phyloP scores from a whole-genome alignment of 2,329 filamentous ascomycete genomes.

The Fusarium liriodendri region DNA sequence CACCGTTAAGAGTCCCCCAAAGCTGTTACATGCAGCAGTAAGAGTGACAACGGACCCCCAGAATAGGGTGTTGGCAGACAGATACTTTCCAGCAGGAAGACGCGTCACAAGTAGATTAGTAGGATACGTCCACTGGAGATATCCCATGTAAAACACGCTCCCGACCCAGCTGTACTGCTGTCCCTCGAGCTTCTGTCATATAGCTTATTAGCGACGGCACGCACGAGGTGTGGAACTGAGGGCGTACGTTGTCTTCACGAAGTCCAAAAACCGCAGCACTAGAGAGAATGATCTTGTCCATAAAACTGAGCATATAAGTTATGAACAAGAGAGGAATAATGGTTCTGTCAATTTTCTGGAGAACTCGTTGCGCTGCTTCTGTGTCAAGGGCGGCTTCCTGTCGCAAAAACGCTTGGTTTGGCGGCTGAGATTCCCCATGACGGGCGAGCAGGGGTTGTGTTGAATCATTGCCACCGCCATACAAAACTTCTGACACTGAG shows the following conservation, averaged over 20 bases:
- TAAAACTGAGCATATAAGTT: constrained; percentile 70
- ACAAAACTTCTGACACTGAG: too few relatives aligned
- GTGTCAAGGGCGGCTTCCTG: not conserved
- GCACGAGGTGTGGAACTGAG: not conserved
- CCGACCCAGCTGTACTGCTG: constrained; percentile 74
- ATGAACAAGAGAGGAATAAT: constrained; percentile 68
- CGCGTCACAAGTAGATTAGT: constrained; percentile 60
- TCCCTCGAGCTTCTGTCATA: constrained; percentile 42
- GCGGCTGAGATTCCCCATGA: not conserved
- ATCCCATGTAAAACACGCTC: constrained; percentile 56
- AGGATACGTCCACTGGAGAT: constrained; percentile 62
- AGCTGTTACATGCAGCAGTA: constrained; percentile 60
- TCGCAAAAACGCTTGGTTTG: not conserved
- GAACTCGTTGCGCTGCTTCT: constrained; percentile 42
- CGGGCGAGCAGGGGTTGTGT: constrained; percentile 17
- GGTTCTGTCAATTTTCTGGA: constrained; percentile 66
- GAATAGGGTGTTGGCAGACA: constrained; percentile 59
- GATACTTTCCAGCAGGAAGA: constrained; percentile 60
- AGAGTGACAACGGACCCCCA: constrained; percentile 61
- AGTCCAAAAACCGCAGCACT: constrained; percentile 68
- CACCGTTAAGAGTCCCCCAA: constrained; percentile 60
- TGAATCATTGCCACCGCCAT: too few relatives aligned
- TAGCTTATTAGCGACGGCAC: not conserved
- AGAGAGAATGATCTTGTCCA: constrained; percentile 69
- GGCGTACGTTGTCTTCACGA: constrained; percentile 56